Conservation (phyloP, 495 filamentous ascomycete genomes). For the Chlorociboria aeruginascens region DNA sequence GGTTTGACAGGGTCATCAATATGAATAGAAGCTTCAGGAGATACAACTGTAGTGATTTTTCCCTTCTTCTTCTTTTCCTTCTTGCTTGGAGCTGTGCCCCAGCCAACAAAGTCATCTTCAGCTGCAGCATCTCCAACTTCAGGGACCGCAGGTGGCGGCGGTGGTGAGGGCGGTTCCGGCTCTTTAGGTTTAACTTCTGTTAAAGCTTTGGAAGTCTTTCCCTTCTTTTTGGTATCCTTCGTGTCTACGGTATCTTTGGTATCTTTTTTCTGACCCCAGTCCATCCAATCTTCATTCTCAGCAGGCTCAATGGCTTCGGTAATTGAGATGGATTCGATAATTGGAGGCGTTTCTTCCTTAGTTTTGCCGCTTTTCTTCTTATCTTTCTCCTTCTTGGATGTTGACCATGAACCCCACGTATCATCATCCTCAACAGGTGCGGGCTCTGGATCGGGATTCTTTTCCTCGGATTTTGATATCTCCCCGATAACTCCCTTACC, state of each 20-base stretch:
- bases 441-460: conserved; percentile 24
- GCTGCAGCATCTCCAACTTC: conserved; percentile 19
- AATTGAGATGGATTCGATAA: conserved; percentile 1
- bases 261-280: conserved; percentile 4
- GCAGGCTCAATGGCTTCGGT: conserved; percentile 7
- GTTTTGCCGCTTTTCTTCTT: conserved; percentile 13
- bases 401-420: conserved; percentile 1
- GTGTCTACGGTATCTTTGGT: not conserved
- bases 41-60: conserved; percentile 17
- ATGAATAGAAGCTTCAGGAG: conserved; percentile 13
- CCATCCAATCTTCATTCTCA: conserved; percentile 19
- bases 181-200: conserved; percentile 20
- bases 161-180: conserved; percentile 14
- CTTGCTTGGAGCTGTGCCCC: conserved; percentile 23
- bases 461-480: conserved; percentile 8
- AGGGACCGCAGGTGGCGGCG: conserved; percentile 25
- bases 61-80: conserved; percentile 26
- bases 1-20: conserved; percentile 23
- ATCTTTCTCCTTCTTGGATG: conserved; percentile 7
- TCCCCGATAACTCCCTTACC: conserved; percentile 19
- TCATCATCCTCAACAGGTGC: not conserved
- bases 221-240: conserved; percentile 10
- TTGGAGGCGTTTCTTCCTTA: conserved; percentile 1
- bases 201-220: conserved; percentile 12
- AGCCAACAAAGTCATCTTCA: conserved; percentile 23